These are phyloP conservation scores for Urochloa ruziziensis DNA, from an alignment of 176 grass and related monocot genomes.

Conservation along the genomic window DNA sequence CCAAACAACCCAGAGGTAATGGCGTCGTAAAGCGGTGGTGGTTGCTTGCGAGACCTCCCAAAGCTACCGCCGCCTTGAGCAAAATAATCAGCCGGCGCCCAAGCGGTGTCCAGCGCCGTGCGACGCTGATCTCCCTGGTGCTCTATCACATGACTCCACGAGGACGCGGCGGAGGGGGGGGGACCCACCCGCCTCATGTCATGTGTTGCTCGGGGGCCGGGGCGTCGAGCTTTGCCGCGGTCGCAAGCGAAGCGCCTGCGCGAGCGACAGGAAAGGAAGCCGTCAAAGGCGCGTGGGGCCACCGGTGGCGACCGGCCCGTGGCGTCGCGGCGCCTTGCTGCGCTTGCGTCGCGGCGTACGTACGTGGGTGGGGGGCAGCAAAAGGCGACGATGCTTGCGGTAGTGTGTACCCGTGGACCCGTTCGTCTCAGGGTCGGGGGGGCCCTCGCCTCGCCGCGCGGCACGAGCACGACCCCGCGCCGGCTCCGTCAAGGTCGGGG, in stretches of 20 bases:
- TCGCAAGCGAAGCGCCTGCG: slow-evolving; percentile 2
- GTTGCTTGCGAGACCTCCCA: slow-evolving; percentile 6
- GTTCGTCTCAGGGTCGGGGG: background rate
- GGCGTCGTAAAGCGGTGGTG: background rate
- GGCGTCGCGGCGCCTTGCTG: background rate
- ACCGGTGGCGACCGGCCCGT: background rate
- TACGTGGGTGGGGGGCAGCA: background rate
- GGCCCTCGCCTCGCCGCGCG: background rate
- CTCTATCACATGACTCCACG: background rate
- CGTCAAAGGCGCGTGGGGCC: slow-evolving; percentile 42
- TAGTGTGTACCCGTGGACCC: slow-evolving; percentile 19
- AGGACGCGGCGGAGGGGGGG: background rate
- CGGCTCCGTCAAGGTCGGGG: background rate
- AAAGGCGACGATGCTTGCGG: background rate
- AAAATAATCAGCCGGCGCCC: background rate
- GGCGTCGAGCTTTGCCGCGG: background rate
- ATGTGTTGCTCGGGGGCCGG: background rate
- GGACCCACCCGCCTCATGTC: background rate
- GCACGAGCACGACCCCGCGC: background rate
- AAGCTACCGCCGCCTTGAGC: background rate
- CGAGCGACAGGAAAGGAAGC: background rate
- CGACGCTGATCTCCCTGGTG: background rate
- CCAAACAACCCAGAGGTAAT: background rate
- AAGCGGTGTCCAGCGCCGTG: background rate
- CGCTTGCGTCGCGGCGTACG: background rate